Evolutionary conservation across 331 rosid species (phyloP), one percentile per base, ranked within the genome.

Genomic region (Quercus tomentella): DNA sequence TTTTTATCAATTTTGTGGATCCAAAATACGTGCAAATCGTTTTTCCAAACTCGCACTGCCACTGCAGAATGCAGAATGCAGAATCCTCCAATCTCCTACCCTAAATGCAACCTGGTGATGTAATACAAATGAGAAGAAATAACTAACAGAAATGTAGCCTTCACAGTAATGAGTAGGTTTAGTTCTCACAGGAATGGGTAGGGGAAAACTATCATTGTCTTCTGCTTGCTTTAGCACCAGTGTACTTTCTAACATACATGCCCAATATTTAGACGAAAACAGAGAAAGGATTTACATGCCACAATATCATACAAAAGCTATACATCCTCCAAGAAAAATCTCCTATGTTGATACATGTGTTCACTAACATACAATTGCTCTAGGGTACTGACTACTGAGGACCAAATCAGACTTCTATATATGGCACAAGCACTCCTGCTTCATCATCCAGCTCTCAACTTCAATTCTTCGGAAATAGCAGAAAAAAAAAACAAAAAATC

Each of bases 401-500:
- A 67, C 52, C 72, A 33, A 66, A 33, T 66, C 72, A 4, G 9
- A 56, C 51, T 23, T 58, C 3, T 25, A 14, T 1, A 63, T 7
- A 17, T 61, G n/a, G 77, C 56, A 45, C n/a, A 28, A 4, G 45
- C 3, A 49, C 49, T 4, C 43, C 25, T 51, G 84, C 61, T 54
- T n/a, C 61, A 37, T 72, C 74, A 62, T 11, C 55, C 66, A 45
- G 22, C 11, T 11, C 70, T 20, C 12, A 17, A 35, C 43, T 41
- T 35, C 54, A 45, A 81, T 77, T 78, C 86, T 61, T 94, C 93
- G 45, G 72, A 45, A 62, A 97, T 92, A 84, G 55, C 55, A 12
- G 49, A 41, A 41, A 14, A 12, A 14, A 12, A 14, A 18, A 49
- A 49, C 16, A 49, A 14, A 49, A 49, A 12, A 57, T 73, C 54